phyloP scores from a whole-genome alignment of 257 asterid species.

The Avicennia marina region DNA sequence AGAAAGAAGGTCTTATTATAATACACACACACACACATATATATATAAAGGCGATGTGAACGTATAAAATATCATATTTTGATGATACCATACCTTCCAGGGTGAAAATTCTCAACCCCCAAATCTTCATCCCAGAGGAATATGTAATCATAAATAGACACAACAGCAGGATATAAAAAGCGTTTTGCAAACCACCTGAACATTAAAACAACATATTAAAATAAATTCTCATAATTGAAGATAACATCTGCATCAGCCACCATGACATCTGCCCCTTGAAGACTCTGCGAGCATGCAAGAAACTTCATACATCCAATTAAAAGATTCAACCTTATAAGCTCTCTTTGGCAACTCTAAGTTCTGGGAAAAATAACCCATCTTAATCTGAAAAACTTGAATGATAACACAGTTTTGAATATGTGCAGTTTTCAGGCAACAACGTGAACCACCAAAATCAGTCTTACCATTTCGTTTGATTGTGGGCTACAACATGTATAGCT shows the following conservation, averaged over 20 bases:
- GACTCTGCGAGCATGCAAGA: too few relatives aligned
- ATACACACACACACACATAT: too few relatives aligned
- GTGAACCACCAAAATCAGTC: neutral
- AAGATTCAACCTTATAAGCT: neutral
- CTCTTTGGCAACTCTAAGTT: conserved; percentile 1
- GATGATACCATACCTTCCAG: conserved; percentile 63
- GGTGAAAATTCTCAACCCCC: conserved; percentile 80
- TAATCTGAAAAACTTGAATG: neutral
- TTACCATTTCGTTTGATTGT: conserved; percentile 94
- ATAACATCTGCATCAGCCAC: neutral
- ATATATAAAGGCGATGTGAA: neutral
- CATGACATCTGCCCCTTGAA: neutral
- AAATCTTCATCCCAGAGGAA: conserved; percentile 99
- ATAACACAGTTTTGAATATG: neutral
- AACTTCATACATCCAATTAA: too few relatives aligned
- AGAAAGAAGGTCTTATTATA: too few relatives aligned
- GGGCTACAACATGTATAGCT: conserved; percentile 86
- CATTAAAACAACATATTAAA: neutral
- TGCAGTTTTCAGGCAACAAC: neutral
- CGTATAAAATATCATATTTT: neutral
- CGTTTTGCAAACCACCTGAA: conserved; percentile 99
- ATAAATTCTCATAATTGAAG: too few relatives aligned
- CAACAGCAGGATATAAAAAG: conserved; percentile 83
- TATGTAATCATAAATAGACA: conserved; percentile 78
- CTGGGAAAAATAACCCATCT: neutral